Evolutionary conservation across 2,329 filamentous ascomycete genomes (phyloP).

Genomic region (Xylaria sp.): DNA sequence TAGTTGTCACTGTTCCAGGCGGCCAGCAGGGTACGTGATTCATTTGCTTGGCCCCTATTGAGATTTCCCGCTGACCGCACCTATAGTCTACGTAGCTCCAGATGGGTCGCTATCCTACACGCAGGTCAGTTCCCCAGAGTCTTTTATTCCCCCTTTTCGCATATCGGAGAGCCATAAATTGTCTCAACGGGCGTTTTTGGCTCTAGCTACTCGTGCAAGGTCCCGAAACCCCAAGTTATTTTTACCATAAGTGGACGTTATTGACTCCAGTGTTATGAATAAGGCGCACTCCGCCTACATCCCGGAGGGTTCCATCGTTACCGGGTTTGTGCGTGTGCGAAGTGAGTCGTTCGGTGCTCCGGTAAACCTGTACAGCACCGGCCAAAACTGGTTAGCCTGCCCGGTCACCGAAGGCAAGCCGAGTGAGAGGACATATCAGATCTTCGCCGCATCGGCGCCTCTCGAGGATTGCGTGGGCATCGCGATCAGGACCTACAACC

Average conservation of each 20-base stretch:
- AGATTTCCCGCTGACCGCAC: not conserved
- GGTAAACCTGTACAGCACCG: constrained; percentile 25
- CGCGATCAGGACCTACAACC: constrained; percentile 22
- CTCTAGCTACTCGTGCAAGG: too few species aligned
- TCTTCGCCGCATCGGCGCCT: constrained; percentile 20
- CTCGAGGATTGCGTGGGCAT: constrained; percentile 14
- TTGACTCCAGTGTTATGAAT: too few species aligned
- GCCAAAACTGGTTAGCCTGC: constrained; percentile 35
- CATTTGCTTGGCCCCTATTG: not conserved
- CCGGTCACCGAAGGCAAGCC: constrained; percentile 39
- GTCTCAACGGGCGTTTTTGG: too few species aligned
- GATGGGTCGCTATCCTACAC: constrained; percentile 44
- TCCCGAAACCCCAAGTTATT: too few species aligned
- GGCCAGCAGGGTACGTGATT: constrained; percentile 41
- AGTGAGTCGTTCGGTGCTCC: constrained; percentile 34
- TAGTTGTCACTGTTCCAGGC: constrained; percentile 41
- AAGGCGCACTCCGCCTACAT: constrained; percentile 40
- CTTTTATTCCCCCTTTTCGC: too few species aligned
- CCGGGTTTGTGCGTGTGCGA: constrained; percentile 34
- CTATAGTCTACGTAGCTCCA: constrained; percentile 40
- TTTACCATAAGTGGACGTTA: too few species aligned
- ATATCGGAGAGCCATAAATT: too few species aligned
- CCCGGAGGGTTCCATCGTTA: constrained; percentile 34
- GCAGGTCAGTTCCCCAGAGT: too few species aligned
- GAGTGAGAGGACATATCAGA: constrained; percentile 40